Evolutionary conservation across 768 basidiomycete genomes (phyloP), one percentile per base, ranked within the genome.

Genomic region (Auriculariales sp.): DNA sequence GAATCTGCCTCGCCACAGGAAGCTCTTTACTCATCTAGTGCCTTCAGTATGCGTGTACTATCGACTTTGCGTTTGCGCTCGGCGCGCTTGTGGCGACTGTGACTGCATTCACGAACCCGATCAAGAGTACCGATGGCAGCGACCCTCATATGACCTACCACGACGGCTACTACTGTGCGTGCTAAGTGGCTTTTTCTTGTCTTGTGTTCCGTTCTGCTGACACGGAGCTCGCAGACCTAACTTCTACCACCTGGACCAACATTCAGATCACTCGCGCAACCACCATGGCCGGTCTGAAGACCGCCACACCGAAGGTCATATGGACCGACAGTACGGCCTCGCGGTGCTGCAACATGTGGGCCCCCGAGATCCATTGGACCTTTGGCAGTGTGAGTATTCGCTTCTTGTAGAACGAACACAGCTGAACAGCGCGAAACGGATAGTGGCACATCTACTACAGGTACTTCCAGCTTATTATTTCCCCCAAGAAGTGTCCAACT

Each of bases 51-150:
- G n/a, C n/a, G n/a, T n/a, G n/a, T n/a, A n/a, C n/a, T n/a, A n/a
- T n/a, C n/a, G n/a, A n/a, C n/a, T n/a, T n/a, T n/a, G n/a, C n/a
- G n/a, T n/a, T n/a, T n/a, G n/a, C n/a, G n/a, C n/a, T n/a, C n/a
- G n/a, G n/a, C n/a, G n/a, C n/a, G n/a, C n/a, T n/a, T n/a, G n/a
- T n/a, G n/a, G n/a, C n/a, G n/a, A n/a, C n/a, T n/a, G n/a, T n/a
- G n/a, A n/a, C n/a, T n/a, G n/a, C 51, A 22, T 52, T 52, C 47
- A 52, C 46, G 33, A 53, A 53, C 30, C 52, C 52, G 2, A 32
- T 53, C 35, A 53, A 53, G 45, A 42, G 25, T 14, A 29, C 47
- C 9, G 45, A 53, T 34, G 52, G 52, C 10, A 49, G 48, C 4
- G 52, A 53, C 42, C 52, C 52, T 4, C 39, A 45, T 46, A 53